Evolutionary conservation across 1,284 basidiomycete genomes (phyloP), one percentile per base, ranked within the genome.

Genomic region (Erythrobasidium hasegawianum): DNA sequence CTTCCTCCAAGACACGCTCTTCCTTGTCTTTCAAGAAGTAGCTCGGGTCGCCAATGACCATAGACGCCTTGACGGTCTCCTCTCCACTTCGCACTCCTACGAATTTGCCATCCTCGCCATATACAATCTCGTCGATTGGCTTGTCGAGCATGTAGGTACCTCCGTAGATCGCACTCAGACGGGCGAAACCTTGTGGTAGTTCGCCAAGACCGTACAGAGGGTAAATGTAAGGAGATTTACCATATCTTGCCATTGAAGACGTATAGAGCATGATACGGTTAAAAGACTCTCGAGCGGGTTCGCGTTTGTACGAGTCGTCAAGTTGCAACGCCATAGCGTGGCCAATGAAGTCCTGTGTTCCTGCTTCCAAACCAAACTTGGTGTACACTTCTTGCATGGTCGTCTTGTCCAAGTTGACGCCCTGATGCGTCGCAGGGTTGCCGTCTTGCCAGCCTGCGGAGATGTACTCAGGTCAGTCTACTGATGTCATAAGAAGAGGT

Each of bases 81-180:
- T 84, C 83, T 45, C 86, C 93, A 72, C 87, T 89, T 49, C 87
- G 88, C 49, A 98, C 96, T 64, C 96, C 95, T 59, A 89, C 83
- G 74, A 99, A 97, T 77, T 89, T 90, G 75, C 96, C 96, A 68
- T 78, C 77, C 55, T 87, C 85, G 75, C 88, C 89, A 57, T 88
- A 88, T 69, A 97, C 87, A 74, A 98, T 92, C 77, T 90, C 86
- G 71, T 97, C 87, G 73, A 97, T 88, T 67, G 83, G 83, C 81
- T 98, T 98, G 83, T 97, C 93, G 67, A 99, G 87, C 96, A 99
- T 99, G 82, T 98, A 99, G 16, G 96, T 99, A 59, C 96, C 96
- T 61, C 96, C 96, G 78, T 99, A 97, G 77, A 99, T 97, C 73
- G 96, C 96, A 71, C 90, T 94, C 66, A 97, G 84, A 76, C 96